Percentiles rank a stretch among this genome's conserved stretches.
These are phyloP conservation scores for Yamadazyma takamatsuzukensis DNA, from an alignment of 805 yeast genomes.

Conservation along the genomic window DNA sequence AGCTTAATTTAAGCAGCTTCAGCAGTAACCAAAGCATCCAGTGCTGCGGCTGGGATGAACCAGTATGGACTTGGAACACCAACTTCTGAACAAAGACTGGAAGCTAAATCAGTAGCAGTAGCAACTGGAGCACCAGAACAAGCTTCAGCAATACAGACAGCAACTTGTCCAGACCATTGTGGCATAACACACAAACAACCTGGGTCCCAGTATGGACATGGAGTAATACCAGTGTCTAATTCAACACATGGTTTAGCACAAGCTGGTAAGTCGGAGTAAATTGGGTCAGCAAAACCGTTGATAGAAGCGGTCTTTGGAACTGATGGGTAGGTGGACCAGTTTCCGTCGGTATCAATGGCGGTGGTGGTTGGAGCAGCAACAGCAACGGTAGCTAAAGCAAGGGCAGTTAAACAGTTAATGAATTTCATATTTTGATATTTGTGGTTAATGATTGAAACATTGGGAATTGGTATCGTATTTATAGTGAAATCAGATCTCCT, in stretches of 20 bases:
- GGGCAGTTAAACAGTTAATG: slow-evolving; percentile 6
- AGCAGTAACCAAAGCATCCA: slow-evolving; percentile 22
- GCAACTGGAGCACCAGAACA: slow-evolving; percentile 31
- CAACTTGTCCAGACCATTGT: slow-evolving; percentile 25
- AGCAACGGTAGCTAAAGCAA: slow-evolving; percentile 8
- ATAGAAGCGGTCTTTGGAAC: slow-evolving; percentile 38
- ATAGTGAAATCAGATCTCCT: no score
- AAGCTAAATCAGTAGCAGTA: slow-evolving; percentile 22
- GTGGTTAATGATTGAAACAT: no score
- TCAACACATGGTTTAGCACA: slow-evolving; percentile 35
- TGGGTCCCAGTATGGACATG: slow-evolving; percentile 46
- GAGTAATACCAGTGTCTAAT: slow-evolving; percentile 29
- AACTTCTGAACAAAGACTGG: slow-evolving; percentile 19
- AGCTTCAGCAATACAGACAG: slow-evolving; percentile 34
- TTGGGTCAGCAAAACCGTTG: slow-evolving; percentile 39
- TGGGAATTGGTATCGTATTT: slow-evolving; percentile 14
- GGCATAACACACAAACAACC: slow-evolving; percentile 44
- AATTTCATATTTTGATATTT: slow-evolving; percentile 2
- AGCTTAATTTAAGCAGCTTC: slow-evolving; percentile 10
- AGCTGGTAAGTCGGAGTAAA: slow-evolving; percentile 26
- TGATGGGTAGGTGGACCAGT: slow-evolving; percentile 28
- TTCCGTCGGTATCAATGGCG: slow-evolving; percentile 14
- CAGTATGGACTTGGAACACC: slow-evolving; percentile 33
- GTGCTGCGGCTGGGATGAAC: slow-evolving; percentile 22
- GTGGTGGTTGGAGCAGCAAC: slow-evolving; percentile 14